Base-by-base conservation (phyloP, 2,329 filamentous ascomycete species). In the Diplodia seriata region DNA sequence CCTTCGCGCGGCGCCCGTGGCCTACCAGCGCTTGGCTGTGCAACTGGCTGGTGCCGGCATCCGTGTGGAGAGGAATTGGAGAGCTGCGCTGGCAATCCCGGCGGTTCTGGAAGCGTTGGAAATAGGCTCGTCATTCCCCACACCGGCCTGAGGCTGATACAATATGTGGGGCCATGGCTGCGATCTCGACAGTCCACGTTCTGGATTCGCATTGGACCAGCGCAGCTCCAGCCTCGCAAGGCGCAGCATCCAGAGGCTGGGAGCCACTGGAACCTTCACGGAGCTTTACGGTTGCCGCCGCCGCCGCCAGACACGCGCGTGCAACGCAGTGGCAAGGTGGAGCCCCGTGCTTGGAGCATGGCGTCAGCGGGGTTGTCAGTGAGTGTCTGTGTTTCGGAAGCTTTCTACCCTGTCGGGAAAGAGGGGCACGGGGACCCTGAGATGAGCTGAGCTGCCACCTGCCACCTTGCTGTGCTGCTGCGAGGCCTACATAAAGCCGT, bases 391-490 rank as follows among this genome's bases (percentile, higher is more conserved):
- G n/a, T n/a, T 20, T 47, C 20, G 23, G 15, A 61, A 61, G 57
- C 57, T 61, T 12, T 38, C 49, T 61, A 7, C 26, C 57, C 40
- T 33, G 57, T 61, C 40, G 26, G 57, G 57, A 61, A 61, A 43
- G 57, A 61, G 57, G 57, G 57, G 57, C 57, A 61, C 57, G 18
- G 26, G 40, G 57, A 61, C 57, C 57, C 57, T 61, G 57, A 36
- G 57, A 29, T 31, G 33, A 36, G 57, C 51, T 31, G 33, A 36
- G 53, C 57, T 26, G 18, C 9, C 26, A 31, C 57, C 40, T 47
- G 56, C 20, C 26, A 31, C 57, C 40, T 61, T 47, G 56, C 20
- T 15, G n/a, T n/a, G 55, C 55, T 43, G 36, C 40, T 61, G 40
- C 3, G 57, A 61, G 40, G 57, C 26, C 40, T 50, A 61, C 40